A percentile compares a stretch with the other conserved stretches of the same genome.
These are phyloP conservation scores for Aegilops bicornis DNA, from an alignment of 176 grass and related monocot species.

Conservation along the genomic window DNA sequence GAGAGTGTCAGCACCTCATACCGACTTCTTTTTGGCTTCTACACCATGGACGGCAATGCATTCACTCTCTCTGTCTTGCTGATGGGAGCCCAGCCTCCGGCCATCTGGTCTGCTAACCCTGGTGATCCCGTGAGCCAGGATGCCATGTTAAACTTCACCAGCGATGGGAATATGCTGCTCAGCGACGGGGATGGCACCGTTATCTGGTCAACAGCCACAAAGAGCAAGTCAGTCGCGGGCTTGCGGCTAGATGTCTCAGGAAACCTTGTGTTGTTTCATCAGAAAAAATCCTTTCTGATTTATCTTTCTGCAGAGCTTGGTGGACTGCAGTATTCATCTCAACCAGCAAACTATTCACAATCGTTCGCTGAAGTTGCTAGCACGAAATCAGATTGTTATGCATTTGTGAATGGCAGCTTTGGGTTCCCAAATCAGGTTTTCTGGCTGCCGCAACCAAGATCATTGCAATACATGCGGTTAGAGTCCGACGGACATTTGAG, in stretches of 20 bases:
- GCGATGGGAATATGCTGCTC: slow-evolving; percentile 25
- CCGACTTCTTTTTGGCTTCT: neutral
- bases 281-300: neutral
- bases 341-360: neutral
- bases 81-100: neutral
- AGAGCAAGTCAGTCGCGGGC: neutral
- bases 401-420: slow-evolving; percentile 36
- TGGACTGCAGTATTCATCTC: neutral
- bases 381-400: slow-evolving; percentile 6
- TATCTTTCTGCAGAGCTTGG: slow-evolving; percentile 13
- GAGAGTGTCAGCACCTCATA: neutral
- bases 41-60: neutral
- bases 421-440: slow-evolving; percentile 5
- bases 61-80: slow-evolving; percentile 1
- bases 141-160: slow-evolving; percentile 33
- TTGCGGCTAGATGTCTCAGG: slow-evolving; percentile 34
- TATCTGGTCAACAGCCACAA: slow-evolving; percentile 40
- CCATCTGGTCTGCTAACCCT: slow-evolving; percentile 55
- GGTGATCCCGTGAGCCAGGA: slow-evolving; percentile 13
- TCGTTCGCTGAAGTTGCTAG: neutral
- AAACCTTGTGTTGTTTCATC: slow-evolving; percentile 41
- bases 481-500: slow-evolving; percentile 33
- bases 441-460: neutral
- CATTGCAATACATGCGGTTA: slow-evolving; percentile 26
- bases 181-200: neutral